Conservation (phyloP, 345 rosid species). For the sweet orange (Citrus sinensis) region DVS_A1.0 CM039166.1:25242501-25243000, state of each 20-base stretch:
- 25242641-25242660: conserved; percentile 16
- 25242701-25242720: conserved; percentile 14
- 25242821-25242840: neutral
- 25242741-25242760: neutral
- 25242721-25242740: neutral
- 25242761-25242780: too few relatives aligned
- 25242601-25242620: conserved; percentile 7
- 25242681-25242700: neutral
- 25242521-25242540: conserved; percentile 1
- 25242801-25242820: neutral
- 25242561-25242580: conserved; percentile 11
- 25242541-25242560: conserved; percentile 17
- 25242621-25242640: conserved; percentile 4
- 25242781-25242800: too few relatives aligned
- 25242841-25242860: neutral
- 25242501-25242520: conserved; percentile 8
- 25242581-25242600: conserved; percentile 16
- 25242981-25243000: neutral
- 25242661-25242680: conserved; percentile 9
- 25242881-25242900: neutral
- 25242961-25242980: conserved; percentile 4
- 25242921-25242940: neutral
- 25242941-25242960: neutral
- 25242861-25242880: neutral
- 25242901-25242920: conserved; percentile 13